A percentile compares a stretch with the other conserved stretches of the same genome.
Conservation (phyloP, 202 grass and related monocot genomes). For the Carex arenaria region DNA sequence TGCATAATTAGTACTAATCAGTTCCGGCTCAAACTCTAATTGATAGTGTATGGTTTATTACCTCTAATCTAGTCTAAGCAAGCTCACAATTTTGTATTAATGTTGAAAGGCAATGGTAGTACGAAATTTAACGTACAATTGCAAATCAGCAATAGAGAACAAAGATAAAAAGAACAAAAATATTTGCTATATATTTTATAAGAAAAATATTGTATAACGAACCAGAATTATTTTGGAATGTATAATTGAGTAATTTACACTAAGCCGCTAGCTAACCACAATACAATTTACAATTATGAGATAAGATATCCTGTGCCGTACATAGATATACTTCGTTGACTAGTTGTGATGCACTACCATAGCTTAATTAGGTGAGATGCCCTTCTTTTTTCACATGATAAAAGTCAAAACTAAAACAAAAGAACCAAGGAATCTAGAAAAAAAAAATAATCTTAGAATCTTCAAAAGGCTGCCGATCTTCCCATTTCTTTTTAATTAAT, state of each 20-base stretch:
- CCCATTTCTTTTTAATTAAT: not conserved
- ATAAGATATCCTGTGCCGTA: not conserved
- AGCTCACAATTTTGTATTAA: not conserved
- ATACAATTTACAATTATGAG: not conserved
- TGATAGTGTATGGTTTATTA: not conserved
- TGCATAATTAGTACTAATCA: slow-evolving; percentile 1
- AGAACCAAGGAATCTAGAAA: not conserved
- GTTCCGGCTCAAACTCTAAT: slow-evolving; percentile 23
- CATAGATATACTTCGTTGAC: not conserved
- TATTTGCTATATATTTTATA: not conserved
- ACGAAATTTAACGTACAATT: not conserved
- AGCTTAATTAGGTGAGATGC: not conserved
- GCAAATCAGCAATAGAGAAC: not conserved
- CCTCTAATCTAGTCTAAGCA: not conserved
- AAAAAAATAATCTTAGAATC: not conserved
- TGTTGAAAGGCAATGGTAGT: not conserved
- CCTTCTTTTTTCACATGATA: not conserved
- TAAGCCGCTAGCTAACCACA: not conserved
- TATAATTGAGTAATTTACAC: not conserved
- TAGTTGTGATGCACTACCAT: not conserved
- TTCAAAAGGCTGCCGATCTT: not conserved
- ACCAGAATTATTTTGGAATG: not conserved
- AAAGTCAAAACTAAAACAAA: slow-evolving; percentile 13
- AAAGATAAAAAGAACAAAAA: not conserved
- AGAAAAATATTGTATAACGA: not conserved